A percentile compares a stretch with the other conserved stretches of the same genome.
Conservation (phyloP, 345 rosid genomes). For the Corymbia maculata region DNA sequence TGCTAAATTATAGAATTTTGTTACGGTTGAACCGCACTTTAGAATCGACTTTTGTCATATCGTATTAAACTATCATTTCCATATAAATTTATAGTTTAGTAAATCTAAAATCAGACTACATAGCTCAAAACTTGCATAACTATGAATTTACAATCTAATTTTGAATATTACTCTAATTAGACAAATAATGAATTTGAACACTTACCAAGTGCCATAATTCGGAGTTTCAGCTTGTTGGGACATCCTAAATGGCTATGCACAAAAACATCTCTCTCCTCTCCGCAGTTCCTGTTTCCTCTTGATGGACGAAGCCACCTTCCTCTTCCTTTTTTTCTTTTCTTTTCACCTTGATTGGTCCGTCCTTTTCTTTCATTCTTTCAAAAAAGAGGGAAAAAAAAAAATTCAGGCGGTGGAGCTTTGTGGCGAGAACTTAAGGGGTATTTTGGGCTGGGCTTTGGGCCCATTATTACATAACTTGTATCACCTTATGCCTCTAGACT, state of each 20-base stretch:
- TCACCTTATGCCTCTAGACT: too few species aligned
- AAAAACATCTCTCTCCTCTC: not conserved
- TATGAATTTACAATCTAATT: too few species aligned
- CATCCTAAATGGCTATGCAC: not conserved
- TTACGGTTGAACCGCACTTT: not conserved
- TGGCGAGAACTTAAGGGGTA: too few species aligned
- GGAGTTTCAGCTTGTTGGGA: not conserved
- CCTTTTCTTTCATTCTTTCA: too few species aligned
- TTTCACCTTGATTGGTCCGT: too few species aligned
- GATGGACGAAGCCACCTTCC: not conserved
- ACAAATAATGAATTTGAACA: not conserved
- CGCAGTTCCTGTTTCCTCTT: not conserved
- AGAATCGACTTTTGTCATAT: not conserved
- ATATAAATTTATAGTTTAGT: too few species aligned
- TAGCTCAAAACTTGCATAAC: not conserved
- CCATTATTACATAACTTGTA: too few species aligned
- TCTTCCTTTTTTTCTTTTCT: too few species aligned
- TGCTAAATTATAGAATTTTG: too few species aligned
- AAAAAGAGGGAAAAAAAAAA: too few species aligned
- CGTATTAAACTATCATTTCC: not conserved
- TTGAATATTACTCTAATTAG: not conserved
- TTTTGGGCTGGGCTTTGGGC: too few species aligned
- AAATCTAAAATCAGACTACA: not conserved
- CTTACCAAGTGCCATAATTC: not conserved
- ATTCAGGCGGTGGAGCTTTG: too few species aligned